Evolutionary conservation across 768 basidiomycete species (phyloP), one percentile per base, ranked within the genome.

Genomic region (Podaxis carcinomalis): DNA sequence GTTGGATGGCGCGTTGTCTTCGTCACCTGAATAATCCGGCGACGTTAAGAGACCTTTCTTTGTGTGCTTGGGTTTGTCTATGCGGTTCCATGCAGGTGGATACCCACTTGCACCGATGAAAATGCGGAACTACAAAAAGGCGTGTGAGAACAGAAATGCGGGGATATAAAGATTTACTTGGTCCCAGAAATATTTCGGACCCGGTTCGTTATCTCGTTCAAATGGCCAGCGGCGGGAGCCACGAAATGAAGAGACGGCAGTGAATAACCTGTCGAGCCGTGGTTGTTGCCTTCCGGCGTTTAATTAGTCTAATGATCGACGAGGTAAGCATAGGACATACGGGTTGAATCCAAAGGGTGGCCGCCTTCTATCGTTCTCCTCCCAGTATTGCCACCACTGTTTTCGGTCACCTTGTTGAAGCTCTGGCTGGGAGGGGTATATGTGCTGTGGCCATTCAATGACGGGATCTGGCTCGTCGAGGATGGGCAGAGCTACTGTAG

Each of bases 81-180:
- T 59, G 27, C 57, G 57, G 13, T 59, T 59, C 57, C 57, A 59
- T n/a, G n/a, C 27, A n/a, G 50, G 57, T 16, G 57, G 57, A 32
- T 59, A 59, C 2, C 57, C 57, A 3, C 16, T 25, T 10, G 50
- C 39, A 14, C 57, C 57, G 11, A 59, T 51, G 25, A 51, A 59
- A 27, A 59, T 59, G 23, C 49, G 50, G 16, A 59, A 51, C 57
- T 59, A 42, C 36, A 21, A 19, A 37, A 21, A 13, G 1, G 13
- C n/a, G 35, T 4, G 10, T 25, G 11, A 39, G 19, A 9, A 54
- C 5, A 39, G 2, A 3, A 7, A 3, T 14, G 36, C 14, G 23
- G 23, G 19, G 21, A 10, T 21, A 28, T 14, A 44, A 2, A 16
- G n/a, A 10, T n/a, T 37, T 25, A 52, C 57, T 14, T 59, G 57